phyloP scores from a whole-genome alignment of 73 alveolate species.

The Paramecium primaurelia region DNA sequence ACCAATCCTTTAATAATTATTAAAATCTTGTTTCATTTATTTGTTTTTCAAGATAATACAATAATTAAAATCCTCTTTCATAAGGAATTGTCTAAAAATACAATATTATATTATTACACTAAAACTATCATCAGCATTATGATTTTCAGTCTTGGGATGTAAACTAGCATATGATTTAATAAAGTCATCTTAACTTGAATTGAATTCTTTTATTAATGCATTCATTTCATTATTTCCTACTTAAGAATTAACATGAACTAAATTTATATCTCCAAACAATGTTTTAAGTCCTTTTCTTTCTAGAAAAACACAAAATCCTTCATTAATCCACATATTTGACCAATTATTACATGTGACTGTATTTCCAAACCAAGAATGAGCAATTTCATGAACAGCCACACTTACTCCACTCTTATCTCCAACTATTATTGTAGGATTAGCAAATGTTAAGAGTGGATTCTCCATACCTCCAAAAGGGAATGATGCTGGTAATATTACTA shows the following conservation, averaged over 20 bases:
- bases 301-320: slow-evolving; percentile 87
- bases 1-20: slow-evolving; percentile 40
- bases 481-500: slow-evolving; percentile 97
- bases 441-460: slow-evolving; percentile 96
- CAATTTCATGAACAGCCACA: slow-evolving; percentile 94
- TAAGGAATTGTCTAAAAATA: slow-evolving; percentile 56
- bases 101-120: neutral
- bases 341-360: slow-evolving; percentile 93
- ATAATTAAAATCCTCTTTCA: slow-evolving; percentile 67
- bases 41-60: slow-evolving; percentile 54
- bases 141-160: slow-evolving; percentile 61
- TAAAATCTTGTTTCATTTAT: slow-evolving; percentile 56
- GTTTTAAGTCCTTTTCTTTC: slow-evolving; percentile 75
- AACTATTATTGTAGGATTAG: slow-evolving; percentile 92
- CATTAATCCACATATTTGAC: slow-evolving; percentile 98
- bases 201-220: neutral
- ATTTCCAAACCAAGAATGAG: slow-evolving; percentile 99
- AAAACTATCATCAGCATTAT: slow-evolving; percentile 73
- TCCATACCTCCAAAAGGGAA: slow-evolving; percentile 99
- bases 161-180: slow-evolving; percentile 59
- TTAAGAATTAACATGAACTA: slow-evolving; percentile 61
- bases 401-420: slow-evolving; percentile 94
- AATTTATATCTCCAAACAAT: slow-evolving; percentile 62
- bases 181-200: slow-evolving; percentile 26
- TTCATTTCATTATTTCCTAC: slow-evolving; percentile 60